These are phyloP conservation scores for Fraxinus pennsylvanica DNA, from an alignment of 257 asterid genomes.

Conservation along the genomic window DNA sequence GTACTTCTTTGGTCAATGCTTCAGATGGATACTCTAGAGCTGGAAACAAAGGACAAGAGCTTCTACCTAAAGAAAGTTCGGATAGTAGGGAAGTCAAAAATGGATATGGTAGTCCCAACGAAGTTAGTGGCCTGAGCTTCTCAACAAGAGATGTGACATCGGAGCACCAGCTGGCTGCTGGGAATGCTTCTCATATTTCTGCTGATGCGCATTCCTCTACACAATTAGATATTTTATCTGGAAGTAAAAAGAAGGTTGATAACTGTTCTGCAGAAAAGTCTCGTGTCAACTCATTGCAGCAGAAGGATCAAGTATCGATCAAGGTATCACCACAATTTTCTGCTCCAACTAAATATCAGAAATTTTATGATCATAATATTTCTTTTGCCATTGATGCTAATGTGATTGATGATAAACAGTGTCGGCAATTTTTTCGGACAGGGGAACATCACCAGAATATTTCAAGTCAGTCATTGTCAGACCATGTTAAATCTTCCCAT, in stretches of 20 bases:
- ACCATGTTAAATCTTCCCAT: constrained; percentile 45
- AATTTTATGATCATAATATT: neutral
- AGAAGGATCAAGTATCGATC: constrained; percentile 34
- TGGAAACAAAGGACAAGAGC: constrained; percentile 34
- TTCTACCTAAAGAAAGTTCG: constrained; percentile 29
- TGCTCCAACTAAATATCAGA: constrained; percentile 49
- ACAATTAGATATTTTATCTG: constrained; percentile 35
- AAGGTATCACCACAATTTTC: constrained; percentile 45
- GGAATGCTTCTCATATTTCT: constrained; percentile 29
- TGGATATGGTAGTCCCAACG: constrained; percentile 27
- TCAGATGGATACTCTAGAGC: constrained; percentile 30
- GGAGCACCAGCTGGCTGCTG: constrained; percentile 26
- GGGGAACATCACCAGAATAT: constrained; percentile 39
- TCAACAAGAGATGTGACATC: constrained; percentile 26
- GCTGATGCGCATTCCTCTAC: constrained; percentile 27
- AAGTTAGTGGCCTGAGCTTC: constrained; percentile 28
- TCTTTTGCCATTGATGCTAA: constrained; percentile 32
- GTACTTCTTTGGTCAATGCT: constrained; percentile 29
- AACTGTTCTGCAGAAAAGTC: constrained; percentile 34
- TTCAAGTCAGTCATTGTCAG: constrained; percentile 36
- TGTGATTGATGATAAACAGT: constrained; percentile 34
- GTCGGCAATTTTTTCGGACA: constrained; percentile 30
- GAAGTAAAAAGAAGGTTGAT: constrained; percentile 30
- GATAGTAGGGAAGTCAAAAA: constrained; percentile 27
- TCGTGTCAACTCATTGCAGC: constrained; percentile 34